Evolutionary conservation across 371 early-diverging fungal species (phyloP).

Genomic region (Chytridiales sp.): DNA sequence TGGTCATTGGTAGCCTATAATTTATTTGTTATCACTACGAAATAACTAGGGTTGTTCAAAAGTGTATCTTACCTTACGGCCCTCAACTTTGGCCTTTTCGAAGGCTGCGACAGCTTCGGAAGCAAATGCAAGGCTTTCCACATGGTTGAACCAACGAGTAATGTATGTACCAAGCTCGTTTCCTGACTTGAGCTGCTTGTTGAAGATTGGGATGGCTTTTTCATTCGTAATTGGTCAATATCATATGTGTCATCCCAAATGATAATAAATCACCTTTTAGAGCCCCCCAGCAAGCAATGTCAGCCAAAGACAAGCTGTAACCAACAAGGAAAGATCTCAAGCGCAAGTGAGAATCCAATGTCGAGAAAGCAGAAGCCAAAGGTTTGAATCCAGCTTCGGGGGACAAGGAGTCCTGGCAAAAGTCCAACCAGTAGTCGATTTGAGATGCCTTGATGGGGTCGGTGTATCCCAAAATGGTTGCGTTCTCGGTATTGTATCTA

Average conservation of each 20-base stretch:
- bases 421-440: conserved; percentile 54
- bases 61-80: background rate
- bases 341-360: conserved; percentile 39
- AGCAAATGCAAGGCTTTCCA: conserved; percentile 64
- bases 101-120: conserved; percentile 54
- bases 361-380: conserved; percentile 55
- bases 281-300: conserved; percentile 85
- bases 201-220: conserved; percentile 73
- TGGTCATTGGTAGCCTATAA: conserved; percentile 62
- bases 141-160: conserved; percentile 79
- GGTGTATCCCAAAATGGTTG: conserved; percentile 9
- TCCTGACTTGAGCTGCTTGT: conserved; percentile 73
- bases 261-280: conserved; percentile 59
- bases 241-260: background rate
- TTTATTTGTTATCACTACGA: background rate
- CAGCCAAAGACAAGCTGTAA: conserved; percentile 75
- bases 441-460: conserved; percentile 26
- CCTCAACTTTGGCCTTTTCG: conserved; percentile 51
- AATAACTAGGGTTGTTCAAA: background rate
- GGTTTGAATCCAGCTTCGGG: conserved; percentile 65
- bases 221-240: background rate
- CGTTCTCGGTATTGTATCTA: conserved; percentile 4
- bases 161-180: conserved; percentile 71
- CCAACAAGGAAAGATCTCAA: conserved; percentile 83
- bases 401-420: conserved; percentile 59